Evolutionary conservation across 768 basidiomycete species (phyloP).

Genomic region (Cystobasidium ongulense): DNA sequence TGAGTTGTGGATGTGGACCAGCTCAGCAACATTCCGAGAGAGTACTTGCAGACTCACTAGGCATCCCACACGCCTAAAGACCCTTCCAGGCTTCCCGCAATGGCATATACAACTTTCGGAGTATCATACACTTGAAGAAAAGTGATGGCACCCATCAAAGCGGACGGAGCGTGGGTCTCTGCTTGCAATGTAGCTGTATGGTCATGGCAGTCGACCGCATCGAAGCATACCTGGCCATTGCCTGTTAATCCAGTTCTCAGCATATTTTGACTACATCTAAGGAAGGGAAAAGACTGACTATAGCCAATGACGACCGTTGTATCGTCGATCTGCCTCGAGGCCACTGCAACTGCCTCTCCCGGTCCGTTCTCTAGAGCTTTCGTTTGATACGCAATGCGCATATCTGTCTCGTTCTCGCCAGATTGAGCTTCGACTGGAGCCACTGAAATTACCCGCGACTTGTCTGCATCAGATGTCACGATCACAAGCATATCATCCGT

Average conservation of each 20-base stretch:
- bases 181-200: not conserved
- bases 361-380: not conserved
- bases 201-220: not conserved
- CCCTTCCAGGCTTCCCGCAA: not conserved
- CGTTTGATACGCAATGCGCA: conserved; percentile 12
- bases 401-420: not conserved
- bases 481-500: conserved; percentile 8
- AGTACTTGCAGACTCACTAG: not conserved
- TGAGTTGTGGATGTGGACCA: not conserved
- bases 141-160: not conserved
- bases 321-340: not conserved
- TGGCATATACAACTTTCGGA: not conserved
- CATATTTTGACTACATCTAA: not conserved
- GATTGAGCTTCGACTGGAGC: not conserved
- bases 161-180: not conserved
- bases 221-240: not conserved
- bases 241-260: not conserved
- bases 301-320: not conserved
- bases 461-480: not conserved
- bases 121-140: not conserved
- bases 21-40: not conserved
- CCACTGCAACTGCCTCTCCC: not conserved
- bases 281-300: not conserved
- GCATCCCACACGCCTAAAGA: not conserved
- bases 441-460: not conserved